These are phyloP conservation scores for Yarrowia keelungensis DNA, from an alignment of 805 yeast genomes.

Conservation along the genomic window DNA sequence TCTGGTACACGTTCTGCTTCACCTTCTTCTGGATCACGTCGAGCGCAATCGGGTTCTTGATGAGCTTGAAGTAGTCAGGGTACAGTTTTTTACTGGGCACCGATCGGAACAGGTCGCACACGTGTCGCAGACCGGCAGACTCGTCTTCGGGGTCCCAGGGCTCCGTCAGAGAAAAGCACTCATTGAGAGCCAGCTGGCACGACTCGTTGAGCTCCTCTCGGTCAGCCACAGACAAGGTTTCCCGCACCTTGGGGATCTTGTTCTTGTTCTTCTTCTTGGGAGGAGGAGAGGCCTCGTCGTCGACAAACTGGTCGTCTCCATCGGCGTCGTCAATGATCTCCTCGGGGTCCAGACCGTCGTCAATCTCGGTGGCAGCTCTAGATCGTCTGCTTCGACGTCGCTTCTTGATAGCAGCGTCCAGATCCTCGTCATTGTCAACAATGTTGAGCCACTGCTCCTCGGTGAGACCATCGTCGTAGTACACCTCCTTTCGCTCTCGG, in stretches of 20 bases:
- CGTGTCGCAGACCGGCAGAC: neutral
- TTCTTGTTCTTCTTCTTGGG: constrained; percentile 40
- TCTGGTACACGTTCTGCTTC: constrained; percentile 50
- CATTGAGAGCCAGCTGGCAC: constrained; percentile 40
- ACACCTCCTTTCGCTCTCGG: constrained; percentile 74
- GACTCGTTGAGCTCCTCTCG: constrained; percentile 37
- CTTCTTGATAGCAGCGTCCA: constrained; percentile 58
- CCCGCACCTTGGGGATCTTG: constrained; percentile 41
- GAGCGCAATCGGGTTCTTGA: constrained; percentile 66
- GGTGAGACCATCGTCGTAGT: constrained; percentile 82
- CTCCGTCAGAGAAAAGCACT: constrained; percentile 40
- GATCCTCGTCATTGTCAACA: constrained; percentile 62
- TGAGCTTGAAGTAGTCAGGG: constrained; percentile 82
- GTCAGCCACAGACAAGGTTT: constrained; percentile 27
- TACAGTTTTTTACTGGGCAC: constrained; percentile 77
- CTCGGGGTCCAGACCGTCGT: constrained; percentile 36
- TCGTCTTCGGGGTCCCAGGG: constrained; percentile 41
- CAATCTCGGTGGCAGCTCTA: constrained; percentile 17
- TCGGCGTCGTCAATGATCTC: constrained; percentile 21
- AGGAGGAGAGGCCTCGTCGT: constrained; percentile 38
- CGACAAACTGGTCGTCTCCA: constrained; percentile 39
- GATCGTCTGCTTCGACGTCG: constrained; percentile 39
- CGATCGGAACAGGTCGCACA: constrained; percentile 57
- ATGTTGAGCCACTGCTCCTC: constrained; percentile 89
- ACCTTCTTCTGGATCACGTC: constrained; percentile 59